Evolutionary conservation across 306 rosid genomes (phyloP), one percentile per base, ranked within the genome.

Genomic region (Oemleria cerasiformis): DNA sequence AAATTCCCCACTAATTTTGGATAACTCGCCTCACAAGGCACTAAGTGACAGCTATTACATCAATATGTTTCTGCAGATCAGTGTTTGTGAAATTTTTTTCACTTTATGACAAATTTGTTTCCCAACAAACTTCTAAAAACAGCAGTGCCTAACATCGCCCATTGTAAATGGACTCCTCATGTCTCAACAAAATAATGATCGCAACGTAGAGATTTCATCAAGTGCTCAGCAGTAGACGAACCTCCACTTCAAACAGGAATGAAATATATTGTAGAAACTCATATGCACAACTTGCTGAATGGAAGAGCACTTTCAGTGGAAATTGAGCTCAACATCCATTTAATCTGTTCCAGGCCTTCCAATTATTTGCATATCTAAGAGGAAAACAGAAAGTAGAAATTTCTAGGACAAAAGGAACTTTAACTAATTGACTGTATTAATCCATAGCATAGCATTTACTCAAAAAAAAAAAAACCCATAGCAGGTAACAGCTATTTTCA

Each of bases 1-100:
- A 90, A 87, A 86, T 87, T 87, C 96, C 83, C 88, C 87, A 86
- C 87, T 81, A 76, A 78, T 77, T 73, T 83, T 77, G 61, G 87
- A 83, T 83, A 84, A 78, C 77, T 63, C 73, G 80, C 86, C 82
- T 77, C 82, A 80, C 82, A 68, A 82, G 75, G 78, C 87, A 84
- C 80, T 77, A 83, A 77, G 79, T 73, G 81, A 84, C 82, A 75
- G 81, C 87, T 86, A 70, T 48, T 77, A 71, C 84, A 76, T 85
- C 86, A 77, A 73, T 69, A 78, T 51, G 83, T 65, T 78, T 69
- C 80, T 67, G 72, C 65, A 82, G 77, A 30, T 88, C 84, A 73
- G 81, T 63, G 75, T 78, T 84, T 71, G 79, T 72, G 70, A 68
- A 81, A 83, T 72, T 79, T 67, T 30, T 64, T 77, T 56, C 63